These are phyloP conservation scores for Shiraia sp. DNA, from an alignment of 2,329 filamentous ascomycete species.

Conservation along the genomic window DNA sequence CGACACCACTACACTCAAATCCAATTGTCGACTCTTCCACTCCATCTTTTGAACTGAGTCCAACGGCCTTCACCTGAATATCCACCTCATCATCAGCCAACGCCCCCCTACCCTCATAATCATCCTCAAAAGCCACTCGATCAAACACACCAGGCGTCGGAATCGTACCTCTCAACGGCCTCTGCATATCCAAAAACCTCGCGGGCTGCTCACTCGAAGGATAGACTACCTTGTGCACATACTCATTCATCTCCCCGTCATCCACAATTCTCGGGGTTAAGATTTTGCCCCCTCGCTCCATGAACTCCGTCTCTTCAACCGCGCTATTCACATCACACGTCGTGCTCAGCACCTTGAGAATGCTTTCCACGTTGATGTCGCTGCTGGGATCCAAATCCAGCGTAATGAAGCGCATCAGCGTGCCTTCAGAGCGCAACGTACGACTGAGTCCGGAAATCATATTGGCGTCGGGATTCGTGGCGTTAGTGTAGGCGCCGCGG, in stretches of 20 bases:
- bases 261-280: slow-evolving; percentile 17
- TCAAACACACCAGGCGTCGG: slow-evolving; percentile 18
- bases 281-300: slow-evolving; percentile 3
- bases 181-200: slow-evolving; percentile 10
- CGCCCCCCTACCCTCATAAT: slow-evolving; percentile 1
- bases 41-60: slow-evolving; percentile 13
- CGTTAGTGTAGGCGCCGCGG: slow-evolving; percentile 4
- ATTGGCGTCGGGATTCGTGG: slow-evolving; percentile 9
- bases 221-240: slow-evolving; percentile 20
- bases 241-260: slow-evolving; percentile 25
- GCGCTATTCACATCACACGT: not conserved
- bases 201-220: slow-evolving; percentile 22
- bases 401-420: slow-evolving; percentile 11
- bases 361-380: not conserved
- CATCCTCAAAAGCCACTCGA: slow-evolving; percentile 23
- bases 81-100: slow-evolving; percentile 33
- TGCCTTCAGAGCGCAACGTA: slow-evolving; percentile 15
- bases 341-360: not conserved
- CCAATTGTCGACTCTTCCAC: slow-evolving; percentile 1
- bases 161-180: slow-evolving; percentile 18
- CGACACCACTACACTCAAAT: slow-evolving; percentile 18
- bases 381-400: slow-evolving; percentile 9
- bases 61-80: slow-evolving; percentile 38
- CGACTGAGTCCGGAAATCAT: slow-evolving; percentile 17
- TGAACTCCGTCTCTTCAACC: slow-evolving; percentile 12